Percentiles rank a stretch among this genome's conserved stretches.
Conservation (phyloP, 2,329 filamentous ascomycete species). For the Colletotrichum sp. region DNA sequence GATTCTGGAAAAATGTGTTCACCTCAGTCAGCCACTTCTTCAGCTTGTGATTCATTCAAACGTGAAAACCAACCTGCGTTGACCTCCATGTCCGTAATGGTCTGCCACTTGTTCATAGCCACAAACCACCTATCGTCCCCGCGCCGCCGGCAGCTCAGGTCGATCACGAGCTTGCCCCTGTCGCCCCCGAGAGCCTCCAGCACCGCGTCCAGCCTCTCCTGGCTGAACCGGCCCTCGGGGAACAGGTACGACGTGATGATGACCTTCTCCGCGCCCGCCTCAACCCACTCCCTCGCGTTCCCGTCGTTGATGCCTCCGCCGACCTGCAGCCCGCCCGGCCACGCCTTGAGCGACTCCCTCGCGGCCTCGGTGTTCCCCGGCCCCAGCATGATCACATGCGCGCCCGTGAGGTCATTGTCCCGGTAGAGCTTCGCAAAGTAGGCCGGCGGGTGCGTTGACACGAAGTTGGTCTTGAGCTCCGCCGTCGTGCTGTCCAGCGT, state of each 20-base stretch:
- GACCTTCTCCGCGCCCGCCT: conserved; percentile 88
- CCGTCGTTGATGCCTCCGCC: conserved; percentile 90
- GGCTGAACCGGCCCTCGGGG: conserved; percentile 81
- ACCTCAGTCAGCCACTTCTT: neutral
- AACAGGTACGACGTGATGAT: conserved; percentile 98
- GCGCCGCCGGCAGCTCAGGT: conserved; percentile 86
- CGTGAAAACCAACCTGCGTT: conserved; percentile 62
- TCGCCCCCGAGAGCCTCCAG: conserved; percentile 76
- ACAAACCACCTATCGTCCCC: conserved; percentile 83
- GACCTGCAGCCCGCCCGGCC: conserved; percentile 84
- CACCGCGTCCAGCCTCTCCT: conserved; percentile 75
- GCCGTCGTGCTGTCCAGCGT: conserved; percentile 75
- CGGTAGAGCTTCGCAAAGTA: conserved; percentile 86
- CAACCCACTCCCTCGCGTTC: conserved; percentile 88
- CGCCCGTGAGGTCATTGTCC: conserved; percentile 74
- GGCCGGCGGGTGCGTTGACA: conserved; percentile 81
- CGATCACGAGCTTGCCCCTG: conserved; percentile 85
- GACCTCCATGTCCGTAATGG: conserved; percentile 94
- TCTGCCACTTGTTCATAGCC: conserved; percentile 99
- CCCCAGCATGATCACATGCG: conserved; percentile 96
- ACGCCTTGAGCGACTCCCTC: conserved; percentile 75
- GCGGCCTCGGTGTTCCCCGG: conserved; percentile 85
- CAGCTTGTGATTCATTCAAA: neutral
- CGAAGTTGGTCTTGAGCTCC: conserved; percentile 87
- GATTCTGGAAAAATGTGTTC: conserved; percentile 61